A percentile compares a stretch with the other conserved stretches of the same genome.
These are phyloP conservation scores for Grosmannia huntii DNA, from an alignment of 2,329 filamentous ascomycete genomes.

Conservation along the genomic window DNA sequence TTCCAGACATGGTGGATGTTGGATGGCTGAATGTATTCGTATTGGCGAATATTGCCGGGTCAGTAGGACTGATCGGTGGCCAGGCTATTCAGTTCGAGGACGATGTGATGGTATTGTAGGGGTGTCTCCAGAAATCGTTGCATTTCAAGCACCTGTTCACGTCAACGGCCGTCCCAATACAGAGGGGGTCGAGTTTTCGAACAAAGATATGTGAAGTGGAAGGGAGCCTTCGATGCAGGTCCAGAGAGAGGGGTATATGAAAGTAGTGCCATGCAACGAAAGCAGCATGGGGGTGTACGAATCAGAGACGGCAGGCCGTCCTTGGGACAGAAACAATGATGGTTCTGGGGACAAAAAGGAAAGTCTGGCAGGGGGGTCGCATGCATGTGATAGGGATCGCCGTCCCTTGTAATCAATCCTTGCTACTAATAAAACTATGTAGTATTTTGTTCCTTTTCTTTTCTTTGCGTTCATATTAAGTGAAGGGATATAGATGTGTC, in stretches of 20 bases:
- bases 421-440: no score
- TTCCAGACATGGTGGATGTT: constrained; percentile 38
- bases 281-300: no score
- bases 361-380: no score
- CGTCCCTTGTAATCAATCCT: no score
- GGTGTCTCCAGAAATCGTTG: not conserved
- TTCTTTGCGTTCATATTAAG: no score
- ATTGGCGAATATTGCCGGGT: no score
- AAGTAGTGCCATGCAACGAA: not conserved
- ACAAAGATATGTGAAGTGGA: not conserved
- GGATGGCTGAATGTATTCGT: not conserved
- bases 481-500: no score
- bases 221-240: not conserved
- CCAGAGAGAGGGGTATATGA: not conserved
- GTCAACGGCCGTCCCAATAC: not conserved
- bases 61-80: not conserved
- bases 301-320: no score
- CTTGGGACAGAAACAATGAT: no score
- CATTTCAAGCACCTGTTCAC: not conserved
- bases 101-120: not conserved
- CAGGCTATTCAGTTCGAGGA: not conserved
- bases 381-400: no score
- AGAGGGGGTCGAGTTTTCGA: not conserved
- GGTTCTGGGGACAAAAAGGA: no score
- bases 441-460: no score